phyloP scores from a whole-genome alignment of 768 basidiomycete species.

The Boletus bicolor region DNA sequence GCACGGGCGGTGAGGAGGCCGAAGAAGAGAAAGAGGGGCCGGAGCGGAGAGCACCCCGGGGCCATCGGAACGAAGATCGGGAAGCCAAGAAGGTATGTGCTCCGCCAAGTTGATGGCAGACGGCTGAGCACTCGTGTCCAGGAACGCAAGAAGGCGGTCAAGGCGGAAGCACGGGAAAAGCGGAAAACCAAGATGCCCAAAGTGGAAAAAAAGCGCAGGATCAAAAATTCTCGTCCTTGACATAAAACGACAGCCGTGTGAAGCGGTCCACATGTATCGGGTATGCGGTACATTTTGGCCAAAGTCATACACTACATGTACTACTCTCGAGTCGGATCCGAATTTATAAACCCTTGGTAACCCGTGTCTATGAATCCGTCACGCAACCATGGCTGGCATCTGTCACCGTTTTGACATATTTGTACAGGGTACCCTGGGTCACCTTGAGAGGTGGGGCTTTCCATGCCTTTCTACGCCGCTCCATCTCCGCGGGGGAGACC shows the following conservation, averaged over 20 bases:
- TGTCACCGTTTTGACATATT: slow-evolving; percentile 82
- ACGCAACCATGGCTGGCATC: slow-evolving; percentile 94
- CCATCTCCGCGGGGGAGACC: slow-evolving; percentile 78
- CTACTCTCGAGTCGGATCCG: slow-evolving; percentile 7
- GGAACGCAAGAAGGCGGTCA: slow-evolving; percentile 90
- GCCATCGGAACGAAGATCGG: slow-evolving; percentile 90
- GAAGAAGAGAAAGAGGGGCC: slow-evolving; percentile 35
- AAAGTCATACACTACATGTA: slow-evolving; percentile 1
- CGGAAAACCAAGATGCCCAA: slow-evolving; percentile 95
- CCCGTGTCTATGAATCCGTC: slow-evolving; percentile 63
- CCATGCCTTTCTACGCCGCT: slow-evolving; percentile 69
- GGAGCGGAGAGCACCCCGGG: slow-evolving; percentile 62
- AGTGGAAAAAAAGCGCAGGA: slow-evolving; percentile 83
- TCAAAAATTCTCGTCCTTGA: slow-evolving; percentile 49
- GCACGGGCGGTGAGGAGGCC: slow-evolving; percentile 33
- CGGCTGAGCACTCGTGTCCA: slow-evolving; percentile 31
- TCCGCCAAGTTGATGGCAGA: slow-evolving; percentile 5
- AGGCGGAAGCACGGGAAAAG: slow-evolving; percentile 83
- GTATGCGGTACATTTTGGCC: neutral
- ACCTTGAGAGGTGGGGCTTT: slow-evolving; percentile 83
- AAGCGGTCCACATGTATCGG: slow-evolving; percentile 8
- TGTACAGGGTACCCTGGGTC: slow-evolving; percentile 77
- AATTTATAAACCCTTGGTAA: slow-evolving; percentile 6
- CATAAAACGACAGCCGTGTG: slow-evolving; percentile 13
- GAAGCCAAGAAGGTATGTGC: slow-evolving; percentile 78